These are phyloP conservation scores for Gossypium schwendimanii DNA, from an alignment of 441 rosid species.

Conservation along the genomic window DNA sequence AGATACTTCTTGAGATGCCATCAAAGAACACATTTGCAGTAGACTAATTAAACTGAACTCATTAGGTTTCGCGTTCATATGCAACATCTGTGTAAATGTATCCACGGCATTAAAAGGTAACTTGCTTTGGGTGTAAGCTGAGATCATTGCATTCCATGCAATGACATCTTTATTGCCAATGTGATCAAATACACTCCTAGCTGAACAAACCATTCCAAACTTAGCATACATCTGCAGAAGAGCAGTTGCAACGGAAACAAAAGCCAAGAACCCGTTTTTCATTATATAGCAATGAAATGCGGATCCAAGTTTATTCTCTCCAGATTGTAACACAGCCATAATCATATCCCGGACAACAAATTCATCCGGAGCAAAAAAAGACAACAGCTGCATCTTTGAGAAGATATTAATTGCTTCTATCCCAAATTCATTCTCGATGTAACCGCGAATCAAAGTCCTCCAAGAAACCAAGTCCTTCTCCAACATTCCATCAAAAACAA, in stretches of 20 bases:
- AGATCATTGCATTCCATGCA: conserved; percentile 30
- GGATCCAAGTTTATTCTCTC: conserved; percentile 7
- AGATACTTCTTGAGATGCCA: conserved; percentile 14
- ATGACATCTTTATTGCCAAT: conserved; percentile 19
- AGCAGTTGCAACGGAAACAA: conserved; percentile 9
- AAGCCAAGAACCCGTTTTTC: conserved; percentile 16
- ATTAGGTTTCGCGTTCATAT: conserved; percentile 19
- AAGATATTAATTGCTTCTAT: neutral
- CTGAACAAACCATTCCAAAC: conserved; percentile 12
- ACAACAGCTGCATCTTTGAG: neutral
- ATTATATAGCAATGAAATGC: conserved; percentile 14
- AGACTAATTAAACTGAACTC: conserved; percentile 22
- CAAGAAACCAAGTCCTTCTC: conserved; percentile 12
- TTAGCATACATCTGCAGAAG: conserved; percentile 20
- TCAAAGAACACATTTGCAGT: conserved; percentile 20
- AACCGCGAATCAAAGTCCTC: neutral
- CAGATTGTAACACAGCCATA: neutral
- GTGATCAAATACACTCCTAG: conserved; percentile 20
- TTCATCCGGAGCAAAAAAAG: conserved; percentile 1
- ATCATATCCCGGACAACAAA: conserved; percentile 1
- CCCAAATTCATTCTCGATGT: neutral
- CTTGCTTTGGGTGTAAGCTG: conserved; percentile 19
- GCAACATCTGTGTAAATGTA: conserved; percentile 19
- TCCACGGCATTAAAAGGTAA: conserved; percentile 18
- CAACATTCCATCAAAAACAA: conserved; percentile 6